phyloP scores from a whole-genome alignment of 768 basidiomycete genomes.

The Tylopilus balloui region DNA sequence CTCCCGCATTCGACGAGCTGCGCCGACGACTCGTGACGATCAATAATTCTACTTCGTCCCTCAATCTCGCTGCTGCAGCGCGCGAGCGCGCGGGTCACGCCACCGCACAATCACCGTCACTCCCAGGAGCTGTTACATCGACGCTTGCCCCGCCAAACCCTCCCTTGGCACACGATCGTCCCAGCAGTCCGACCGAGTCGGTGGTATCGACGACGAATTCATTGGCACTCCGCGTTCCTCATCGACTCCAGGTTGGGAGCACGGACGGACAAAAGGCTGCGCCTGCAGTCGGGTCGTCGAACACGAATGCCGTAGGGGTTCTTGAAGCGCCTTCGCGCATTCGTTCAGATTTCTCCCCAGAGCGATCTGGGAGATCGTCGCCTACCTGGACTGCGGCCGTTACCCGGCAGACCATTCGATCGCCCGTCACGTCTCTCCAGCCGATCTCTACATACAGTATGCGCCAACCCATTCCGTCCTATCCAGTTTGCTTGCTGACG shows the following conservation, averaged over 20 bases:
- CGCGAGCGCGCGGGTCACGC: slow-evolving; percentile 41
- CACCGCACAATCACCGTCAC: slow-evolving; percentile 11
- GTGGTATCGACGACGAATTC: slow-evolving; percentile 70
- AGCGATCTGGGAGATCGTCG: slow-evolving; percentile 73
- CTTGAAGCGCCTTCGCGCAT: slow-evolving; percentile 73
- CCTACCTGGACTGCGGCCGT: slow-evolving; percentile 63
- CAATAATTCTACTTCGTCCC: slow-evolving; percentile 66
- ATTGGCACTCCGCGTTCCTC: slow-evolving; percentile 50
- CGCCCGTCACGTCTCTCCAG: slow-evolving; percentile 48
- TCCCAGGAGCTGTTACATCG: slow-evolving; percentile 4
- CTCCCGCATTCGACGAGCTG: slow-evolving; percentile 73
- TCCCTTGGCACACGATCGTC: slow-evolving; percentile 42
- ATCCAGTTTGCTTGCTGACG: not conserved
- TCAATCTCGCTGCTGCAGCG: slow-evolving; percentile 42
- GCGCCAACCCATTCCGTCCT: slow-evolving; percentile 7
- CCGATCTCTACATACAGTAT: slow-evolving; percentile 72
- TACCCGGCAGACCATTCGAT: slow-evolving; percentile 43
- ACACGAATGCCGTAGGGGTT: slow-evolving; percentile 75
- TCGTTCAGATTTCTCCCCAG: slow-evolving; percentile 60
- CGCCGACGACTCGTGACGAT: slow-evolving; percentile 70
- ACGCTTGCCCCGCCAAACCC: slow-evolving; percentile 24
- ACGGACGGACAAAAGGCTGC: slow-evolving; percentile 82
- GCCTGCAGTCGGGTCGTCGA: slow-evolving; percentile 84
- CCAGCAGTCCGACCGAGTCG: slow-evolving; percentile 80
- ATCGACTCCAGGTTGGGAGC: slow-evolving; percentile 65